phyloP scores from a whole-genome alignment of 1,284 basidiomycete genomes.

The Cutaneotrichosporon cyanovorans region DNA sequence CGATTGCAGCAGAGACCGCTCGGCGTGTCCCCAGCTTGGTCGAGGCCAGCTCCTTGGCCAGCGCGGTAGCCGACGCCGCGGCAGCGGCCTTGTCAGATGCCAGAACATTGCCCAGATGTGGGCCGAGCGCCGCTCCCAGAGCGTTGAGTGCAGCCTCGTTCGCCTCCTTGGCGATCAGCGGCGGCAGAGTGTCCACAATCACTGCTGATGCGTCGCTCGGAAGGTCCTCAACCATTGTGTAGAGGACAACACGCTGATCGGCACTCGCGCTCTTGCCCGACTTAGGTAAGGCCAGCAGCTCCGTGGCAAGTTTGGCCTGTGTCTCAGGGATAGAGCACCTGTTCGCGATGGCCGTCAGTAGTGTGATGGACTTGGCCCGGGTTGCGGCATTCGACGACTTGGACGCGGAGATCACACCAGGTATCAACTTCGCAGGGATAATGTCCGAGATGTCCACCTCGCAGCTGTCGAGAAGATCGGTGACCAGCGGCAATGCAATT shows the following conservation, averaged over 20 bases:
- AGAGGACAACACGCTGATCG: conserved; percentile 75
- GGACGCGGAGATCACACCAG: conserved; percentile 59
- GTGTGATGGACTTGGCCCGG: conserved; percentile 54
- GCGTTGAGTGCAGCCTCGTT: conserved; percentile 56
- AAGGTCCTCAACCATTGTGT: conserved; percentile 62
- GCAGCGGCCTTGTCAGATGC: conserved; percentile 48
- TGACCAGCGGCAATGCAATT: conserved; percentile 34
- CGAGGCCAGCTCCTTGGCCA: conserved; percentile 63
- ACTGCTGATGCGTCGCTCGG: conserved; percentile 54
- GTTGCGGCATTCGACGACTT: conserved; percentile 68
- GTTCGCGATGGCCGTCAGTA: conserved; percentile 57
- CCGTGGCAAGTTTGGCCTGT: conserved; percentile 50
- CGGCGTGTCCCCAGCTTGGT: conserved; percentile 53
- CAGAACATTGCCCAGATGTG: conserved; percentile 57
- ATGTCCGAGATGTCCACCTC: conserved; percentile 52
- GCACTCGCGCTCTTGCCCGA: conserved; percentile 74
- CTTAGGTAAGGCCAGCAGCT: conserved; percentile 65
- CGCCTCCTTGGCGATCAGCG: conserved; percentile 69
- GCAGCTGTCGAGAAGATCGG: conserved; percentile 30
- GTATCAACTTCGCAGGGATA: conserved; percentile 58
- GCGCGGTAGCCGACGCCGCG: conserved; percentile 48
- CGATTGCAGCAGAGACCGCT: conserved; percentile 53
- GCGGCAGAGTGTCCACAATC: conserved; percentile 54
- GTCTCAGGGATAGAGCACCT: conserved; percentile 39
- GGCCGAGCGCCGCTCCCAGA: conserved; percentile 53